Conservation (phyloP, 495 filamentous ascomycete genomes). For the Cudoniella acicularis region DNA sequence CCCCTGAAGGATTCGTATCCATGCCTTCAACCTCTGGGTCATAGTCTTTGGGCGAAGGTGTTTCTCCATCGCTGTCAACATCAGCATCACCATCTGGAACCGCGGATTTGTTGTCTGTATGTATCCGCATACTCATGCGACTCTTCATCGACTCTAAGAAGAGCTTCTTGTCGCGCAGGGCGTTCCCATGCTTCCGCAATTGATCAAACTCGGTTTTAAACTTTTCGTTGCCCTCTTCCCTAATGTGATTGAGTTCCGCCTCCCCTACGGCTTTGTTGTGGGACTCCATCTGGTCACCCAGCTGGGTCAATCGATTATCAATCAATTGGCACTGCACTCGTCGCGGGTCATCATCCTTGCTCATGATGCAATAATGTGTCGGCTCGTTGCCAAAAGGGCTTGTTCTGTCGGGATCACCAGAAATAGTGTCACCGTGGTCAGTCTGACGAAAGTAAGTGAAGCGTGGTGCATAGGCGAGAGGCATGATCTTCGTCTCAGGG, state of each 20-base stretch:
- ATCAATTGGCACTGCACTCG: conserved; percentile 86
- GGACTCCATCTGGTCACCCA: conserved; percentile 69
- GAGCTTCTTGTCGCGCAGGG: conserved; percentile 66
- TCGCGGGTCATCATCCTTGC: conserved; percentile 85
- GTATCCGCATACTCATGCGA: conserved; percentile 58
- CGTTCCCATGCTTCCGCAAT: conserved; percentile 64
- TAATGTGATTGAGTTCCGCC: conserved; percentile 58
- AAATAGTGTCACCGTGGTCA: conserved; percentile 71
- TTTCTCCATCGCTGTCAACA: conserved; percentile 27
- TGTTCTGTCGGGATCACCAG: conserved; percentile 63
- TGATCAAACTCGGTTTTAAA: conserved; percentile 60
- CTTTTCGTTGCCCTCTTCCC: conserved; percentile 47
- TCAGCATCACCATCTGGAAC: conserved; percentile 43
- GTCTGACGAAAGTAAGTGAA: conserved; percentile 98
- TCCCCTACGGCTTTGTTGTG: conserved; percentile 66
- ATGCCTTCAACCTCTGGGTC: conserved; percentile 15
- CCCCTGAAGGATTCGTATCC: conserved; percentile 20
- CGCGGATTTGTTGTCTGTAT: conserved; percentile 34
- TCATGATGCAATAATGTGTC: conserved; percentile 94
- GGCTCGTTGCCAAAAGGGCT: conserved; percentile 90
- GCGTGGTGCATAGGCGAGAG: conserved; percentile 84
- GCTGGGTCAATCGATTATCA: conserved; percentile 69
- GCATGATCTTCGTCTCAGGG: conserved; percentile 88
- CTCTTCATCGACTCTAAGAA: conserved; percentile 74
- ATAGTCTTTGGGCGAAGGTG: conserved; percentile 16